Evolutionary conservation across 2,329 filamentous ascomycete species (phyloP).

Genomic region (Verticillium dahliae): DNA sequence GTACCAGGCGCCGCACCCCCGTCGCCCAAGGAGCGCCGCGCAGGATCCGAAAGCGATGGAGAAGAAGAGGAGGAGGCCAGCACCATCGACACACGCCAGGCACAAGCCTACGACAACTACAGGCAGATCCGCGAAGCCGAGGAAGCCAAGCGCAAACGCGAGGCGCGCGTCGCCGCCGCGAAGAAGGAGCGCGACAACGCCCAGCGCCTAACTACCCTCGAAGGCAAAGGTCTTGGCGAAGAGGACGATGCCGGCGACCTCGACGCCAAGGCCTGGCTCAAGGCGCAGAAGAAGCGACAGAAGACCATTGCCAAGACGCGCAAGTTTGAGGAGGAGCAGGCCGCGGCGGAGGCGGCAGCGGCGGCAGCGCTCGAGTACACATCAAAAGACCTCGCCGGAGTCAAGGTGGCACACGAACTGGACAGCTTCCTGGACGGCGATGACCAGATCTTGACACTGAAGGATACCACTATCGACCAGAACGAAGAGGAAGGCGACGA

Average conservation of each 20-base stretch:
- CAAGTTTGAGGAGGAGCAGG: slow-evolving; percentile 67
- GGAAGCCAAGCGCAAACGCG: slow-evolving; percentile 67
- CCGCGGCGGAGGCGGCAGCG: slow-evolving; percentile 63
- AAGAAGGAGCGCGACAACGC: slow-evolving; percentile 83
- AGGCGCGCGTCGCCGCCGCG: slow-evolving; percentile 74
- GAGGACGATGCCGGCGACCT: slow-evolving; percentile 56
- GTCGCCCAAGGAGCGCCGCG: slow-evolving; percentile 26
- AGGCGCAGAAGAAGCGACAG: slow-evolving; percentile 85
- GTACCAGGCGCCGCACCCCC: slow-evolving; percentile 60
- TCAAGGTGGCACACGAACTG: slow-evolving; percentile 87
- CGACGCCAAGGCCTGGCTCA: slow-evolving; percentile 82
- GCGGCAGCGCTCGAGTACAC: slow-evolving; percentile 67
- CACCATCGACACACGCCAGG: slow-evolving; percentile 77
- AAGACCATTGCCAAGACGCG: slow-evolving; percentile 80
- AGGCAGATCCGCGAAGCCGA: slow-evolving; percentile 62
- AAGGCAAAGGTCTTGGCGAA: slow-evolving; percentile 82
- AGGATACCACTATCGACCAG: slow-evolving; percentile 79
- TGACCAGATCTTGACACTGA: slow-evolving; percentile 90
- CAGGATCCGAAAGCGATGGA: slow-evolving; percentile 37
- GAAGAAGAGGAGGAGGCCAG: slow-evolving; percentile 73
- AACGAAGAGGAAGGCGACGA: slow-evolving; percentile 87
- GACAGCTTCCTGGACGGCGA: slow-evolving; percentile 73
- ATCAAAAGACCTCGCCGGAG: slow-evolving; percentile 76
- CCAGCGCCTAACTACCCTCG: slow-evolving; percentile 66
- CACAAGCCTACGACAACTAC: slow-evolving; percentile 68